Conservation (phyloP, 1,284 basidiomycete genomes). For the Garcileccinum viscosum region DNA sequence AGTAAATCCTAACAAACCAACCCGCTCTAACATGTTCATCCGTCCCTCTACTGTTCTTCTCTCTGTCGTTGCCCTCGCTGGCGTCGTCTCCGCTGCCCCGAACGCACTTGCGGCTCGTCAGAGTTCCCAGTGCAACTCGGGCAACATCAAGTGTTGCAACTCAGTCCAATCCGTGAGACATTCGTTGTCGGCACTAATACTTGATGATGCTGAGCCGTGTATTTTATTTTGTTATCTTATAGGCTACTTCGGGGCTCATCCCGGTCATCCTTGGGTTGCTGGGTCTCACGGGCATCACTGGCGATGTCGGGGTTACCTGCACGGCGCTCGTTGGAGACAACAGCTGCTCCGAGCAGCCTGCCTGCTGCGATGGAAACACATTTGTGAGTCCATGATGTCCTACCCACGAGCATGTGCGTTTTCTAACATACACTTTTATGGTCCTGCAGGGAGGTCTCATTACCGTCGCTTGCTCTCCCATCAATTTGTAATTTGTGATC, state of each 20-base stretch:
- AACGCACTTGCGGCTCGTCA: slow-evolving; percentile 8
- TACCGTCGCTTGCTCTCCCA: slow-evolving; percentile 17
- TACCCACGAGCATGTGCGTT: background rate
- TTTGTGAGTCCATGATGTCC: slow-evolving; percentile 18
- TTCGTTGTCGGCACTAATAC: background rate
- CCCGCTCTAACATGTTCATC: slow-evolving; percentile 19
- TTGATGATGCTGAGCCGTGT: background rate
- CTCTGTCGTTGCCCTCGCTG: slow-evolving; percentile 16
- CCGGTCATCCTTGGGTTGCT: background rate
- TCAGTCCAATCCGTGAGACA: slow-evolving; percentile 4
- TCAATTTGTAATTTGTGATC: slow-evolving; percentile 13
- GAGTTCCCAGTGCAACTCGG: slow-evolving; percentile 19
- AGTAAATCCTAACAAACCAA: background rate
- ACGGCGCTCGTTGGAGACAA: slow-evolving; percentile 5
- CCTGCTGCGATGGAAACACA: slow-evolving; percentile 22
- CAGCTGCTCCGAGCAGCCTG: slow-evolving; percentile 19
- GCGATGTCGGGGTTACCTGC: slow-evolving; percentile 20
- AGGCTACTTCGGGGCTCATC: slow-evolving; percentile 1
- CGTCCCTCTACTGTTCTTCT: slow-evolving; percentile 11
- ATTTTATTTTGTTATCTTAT: background rate
- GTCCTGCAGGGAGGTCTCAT: slow-evolving; percentile 8
- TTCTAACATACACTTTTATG: background rate
- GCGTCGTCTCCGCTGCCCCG: slow-evolving; percentile 14
- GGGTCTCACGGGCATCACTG: background rate
- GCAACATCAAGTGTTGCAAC: slow-evolving; percentile 23